Evolutionary conservation across 2,329 filamentous ascomycete genomes (phyloP).

Genomic region (Zymoseptoria tritici): DNA sequence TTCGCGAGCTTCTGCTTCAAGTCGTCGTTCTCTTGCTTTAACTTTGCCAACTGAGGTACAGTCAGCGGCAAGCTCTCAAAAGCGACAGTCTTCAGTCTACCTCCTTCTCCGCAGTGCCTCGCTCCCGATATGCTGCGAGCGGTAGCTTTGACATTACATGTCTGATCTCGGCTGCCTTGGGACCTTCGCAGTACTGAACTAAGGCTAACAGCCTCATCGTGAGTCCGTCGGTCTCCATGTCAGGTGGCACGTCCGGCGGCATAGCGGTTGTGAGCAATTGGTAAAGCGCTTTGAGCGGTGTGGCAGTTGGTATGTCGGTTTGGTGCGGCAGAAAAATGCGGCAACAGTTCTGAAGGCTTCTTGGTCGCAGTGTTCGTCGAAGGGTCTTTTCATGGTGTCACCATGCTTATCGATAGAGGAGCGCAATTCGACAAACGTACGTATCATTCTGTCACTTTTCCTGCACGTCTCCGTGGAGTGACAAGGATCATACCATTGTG

Average conservation of each 20-base stretch:
- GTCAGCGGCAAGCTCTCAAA: background rate
- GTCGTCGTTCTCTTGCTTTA: slow-evolving; percentile 1
- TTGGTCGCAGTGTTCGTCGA: background rate
- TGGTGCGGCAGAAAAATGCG: too few species aligned
- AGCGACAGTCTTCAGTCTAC: background rate
- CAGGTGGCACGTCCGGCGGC: background rate
- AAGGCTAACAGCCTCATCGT: slow-evolving; percentile 5
- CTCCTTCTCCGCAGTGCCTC: slow-evolving; percentile 1
- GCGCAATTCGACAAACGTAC: background rate
- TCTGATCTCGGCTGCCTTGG: background rate
- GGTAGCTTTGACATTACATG: slow-evolving; percentile 1
- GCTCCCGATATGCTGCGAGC: slow-evolving; percentile 3
- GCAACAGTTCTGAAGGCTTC: too few species aligned
- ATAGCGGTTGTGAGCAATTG: background rate
- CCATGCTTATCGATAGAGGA: background rate
- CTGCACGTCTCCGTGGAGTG: background rate
- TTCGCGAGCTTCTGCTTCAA: slow-evolving; percentile 3
- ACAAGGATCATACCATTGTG: background rate
- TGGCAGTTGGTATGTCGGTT: background rate
- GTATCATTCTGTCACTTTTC: background rate
- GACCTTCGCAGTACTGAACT: slow-evolving; percentile 4
- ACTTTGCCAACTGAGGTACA: background rate
- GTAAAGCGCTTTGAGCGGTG: background rate
- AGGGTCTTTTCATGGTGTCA: background rate
- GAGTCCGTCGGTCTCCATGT: slow-evolving; percentile 4